Percentiles rank a stretch among this genome's conserved stretches.
Conservation (phyloP, 1,284 basidiomycete genomes). For the Boletus nobilissimus region DNA sequence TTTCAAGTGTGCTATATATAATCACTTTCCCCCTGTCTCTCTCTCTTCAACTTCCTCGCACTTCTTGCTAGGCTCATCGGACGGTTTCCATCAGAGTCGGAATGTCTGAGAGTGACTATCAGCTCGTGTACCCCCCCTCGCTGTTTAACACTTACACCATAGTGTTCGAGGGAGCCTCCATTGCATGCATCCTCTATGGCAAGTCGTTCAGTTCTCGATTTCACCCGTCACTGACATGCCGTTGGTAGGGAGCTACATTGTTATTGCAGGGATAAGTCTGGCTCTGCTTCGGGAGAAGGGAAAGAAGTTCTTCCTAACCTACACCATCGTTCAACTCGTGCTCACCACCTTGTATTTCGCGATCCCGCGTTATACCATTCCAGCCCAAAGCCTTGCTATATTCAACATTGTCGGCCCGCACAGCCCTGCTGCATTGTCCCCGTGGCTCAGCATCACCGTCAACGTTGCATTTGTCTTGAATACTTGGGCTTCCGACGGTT, state of each 20-base stretch:
- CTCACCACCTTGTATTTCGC: slow-evolving; percentile 38
- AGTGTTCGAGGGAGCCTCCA: slow-evolving; percentile 33
- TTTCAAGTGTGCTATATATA: slow-evolving; percentile 18
- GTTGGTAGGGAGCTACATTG: slow-evolving; percentile 34
- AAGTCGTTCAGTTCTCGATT: not conserved
- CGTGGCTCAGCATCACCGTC: slow-evolving; percentile 33
- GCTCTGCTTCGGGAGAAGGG: slow-evolving; percentile 32
- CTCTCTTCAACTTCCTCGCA: not conserved
- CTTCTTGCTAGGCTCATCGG: not conserved
- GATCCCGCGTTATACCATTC: slow-evolving; percentile 29
- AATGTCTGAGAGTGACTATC: slow-evolving; percentile 28
- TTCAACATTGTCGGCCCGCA: slow-evolving; percentile 30
- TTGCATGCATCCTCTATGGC: slow-evolving; percentile 38
- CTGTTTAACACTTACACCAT: slow-evolving; percentile 31
- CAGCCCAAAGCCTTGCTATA: slow-evolving; percentile 26
- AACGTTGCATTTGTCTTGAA: slow-evolving; percentile 36
- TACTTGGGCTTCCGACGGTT: slow-evolving; percentile 38
- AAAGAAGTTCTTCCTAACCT: slow-evolving; percentile 32
- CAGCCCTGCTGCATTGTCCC: slow-evolving; percentile 21
- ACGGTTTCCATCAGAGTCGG: not conserved
- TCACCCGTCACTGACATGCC: not conserved
- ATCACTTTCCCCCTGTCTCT: not conserved
- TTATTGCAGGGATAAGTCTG: slow-evolving; percentile 30
- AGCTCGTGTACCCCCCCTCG: slow-evolving; percentile 23
- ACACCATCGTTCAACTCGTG: slow-evolving; percentile 29